A percentile compares a stretch with the other conserved stretches of the same genome.
Evolutionary conservation across 1,284 basidiomycete species (phyloP).

Genomic region (Lentinus polychrous): DNA sequence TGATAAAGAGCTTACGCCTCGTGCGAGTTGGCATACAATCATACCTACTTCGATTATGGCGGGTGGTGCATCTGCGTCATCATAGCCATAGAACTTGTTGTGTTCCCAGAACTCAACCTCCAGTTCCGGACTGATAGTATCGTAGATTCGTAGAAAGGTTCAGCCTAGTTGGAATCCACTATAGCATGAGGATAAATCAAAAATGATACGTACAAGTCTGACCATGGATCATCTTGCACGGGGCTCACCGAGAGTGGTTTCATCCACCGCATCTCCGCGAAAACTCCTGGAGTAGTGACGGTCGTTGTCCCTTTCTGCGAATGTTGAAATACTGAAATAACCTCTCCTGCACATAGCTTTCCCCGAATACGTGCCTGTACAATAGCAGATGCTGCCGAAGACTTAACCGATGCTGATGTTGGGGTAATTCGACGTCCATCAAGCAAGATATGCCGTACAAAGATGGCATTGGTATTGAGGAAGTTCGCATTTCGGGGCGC

Average conservation of each 20-base stretch:
- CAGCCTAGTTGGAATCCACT: no score
- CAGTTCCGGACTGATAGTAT: background rate
- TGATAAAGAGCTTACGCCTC: background rate
- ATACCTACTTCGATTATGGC: background rate
- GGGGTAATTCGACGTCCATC: slow-evolving; percentile 2
- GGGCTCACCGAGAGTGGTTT: background rate
- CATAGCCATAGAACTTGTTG: background rate
- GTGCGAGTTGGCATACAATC: background rate
- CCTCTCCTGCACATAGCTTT: background rate
- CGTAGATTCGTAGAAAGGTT: no score
- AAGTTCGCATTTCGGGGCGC: background rate
- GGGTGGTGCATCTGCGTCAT: background rate
- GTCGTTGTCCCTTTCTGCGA: background rate
- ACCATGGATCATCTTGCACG: background rate
- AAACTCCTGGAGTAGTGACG: background rate
- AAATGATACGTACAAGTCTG: background rate
- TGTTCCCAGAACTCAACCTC: background rate
- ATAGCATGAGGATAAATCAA: background rate
- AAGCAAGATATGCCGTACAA: slow-evolving; percentile 5
- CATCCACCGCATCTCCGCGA: background rate
- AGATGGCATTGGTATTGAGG: slow-evolving; percentile 3
- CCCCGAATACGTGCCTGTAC: background rate
- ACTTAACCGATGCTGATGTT: background rate
- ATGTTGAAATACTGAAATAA: background rate
- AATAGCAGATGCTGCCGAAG: background rate